Evolutionary conservation across 163 green algal genomes (phyloP), one percentile per base, ranked within the genome.

Genomic region (Prototheca wickerhamii): DNA sequence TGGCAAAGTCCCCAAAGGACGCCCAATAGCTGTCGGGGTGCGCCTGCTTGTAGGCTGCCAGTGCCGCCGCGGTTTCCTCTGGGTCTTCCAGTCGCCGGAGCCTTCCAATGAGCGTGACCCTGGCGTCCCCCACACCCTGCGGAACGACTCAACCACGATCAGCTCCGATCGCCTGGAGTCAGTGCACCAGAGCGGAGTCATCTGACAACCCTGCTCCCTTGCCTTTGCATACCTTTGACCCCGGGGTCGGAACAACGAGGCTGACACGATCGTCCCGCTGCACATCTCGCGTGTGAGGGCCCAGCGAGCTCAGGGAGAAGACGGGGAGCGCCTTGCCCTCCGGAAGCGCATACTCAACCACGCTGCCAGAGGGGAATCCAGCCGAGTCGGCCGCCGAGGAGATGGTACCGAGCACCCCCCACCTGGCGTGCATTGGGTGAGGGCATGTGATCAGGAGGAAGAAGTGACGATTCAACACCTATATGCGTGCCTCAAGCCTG

Each of bases 301-400:
- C 83, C 17, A 94, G 74, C 0, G 74, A 75, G 65, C 68, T 85
- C 35, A 89, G 77, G 17, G 84, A 72, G 35, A 94, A 83, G 40
- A 94, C 69, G 23, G 83, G 86, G 18, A 69, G 66, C 3, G 87
- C 86, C 15, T 18, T 21, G 46, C 49, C 72, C 50, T 92, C 83
- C 30, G n/a, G n/a, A n/a, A 70, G 70, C 0, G 84, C 87, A 71
- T 81, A 93, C 60, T 88, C 82, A 4, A 91, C 82, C 17, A 92
- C 82, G 1, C 70, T 81, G 23, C 85, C 84, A 18, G 71, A 70
- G 10, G 87, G 87, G 63, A 78, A 93, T 28, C 84, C 86, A 25
- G 61, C 44, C 29, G 61, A 69, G 37, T 63, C 59, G 2, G 40
- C 33, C 1, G 32, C 40, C 25, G 25, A 71, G 52, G 55, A 61